phyloP scores from a whole-genome alignment of 495 filamentous ascomycete genomes.

The Cetradonia linearis region DNA sequence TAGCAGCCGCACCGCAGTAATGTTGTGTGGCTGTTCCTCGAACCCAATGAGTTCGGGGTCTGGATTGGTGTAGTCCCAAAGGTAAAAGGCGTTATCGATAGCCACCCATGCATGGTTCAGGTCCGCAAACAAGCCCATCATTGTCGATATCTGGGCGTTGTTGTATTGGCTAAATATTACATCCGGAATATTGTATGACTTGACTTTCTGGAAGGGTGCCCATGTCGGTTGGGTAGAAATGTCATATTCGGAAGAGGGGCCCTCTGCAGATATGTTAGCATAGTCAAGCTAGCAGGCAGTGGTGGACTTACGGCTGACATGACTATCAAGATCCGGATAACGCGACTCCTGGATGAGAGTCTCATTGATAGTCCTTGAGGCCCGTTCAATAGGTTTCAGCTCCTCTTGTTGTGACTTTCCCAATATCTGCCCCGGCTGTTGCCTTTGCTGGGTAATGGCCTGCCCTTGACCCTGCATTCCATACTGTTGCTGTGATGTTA shows the following conservation, averaged over 20 bases:
- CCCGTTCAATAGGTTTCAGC: constrained; percentile 53
- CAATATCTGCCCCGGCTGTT: constrained; percentile 7
- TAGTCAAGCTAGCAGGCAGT: not conserved
- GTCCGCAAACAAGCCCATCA: constrained; percentile 87
- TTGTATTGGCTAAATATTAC: constrained; percentile 85
- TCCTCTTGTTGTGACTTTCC: constrained; percentile 14
- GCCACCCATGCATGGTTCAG: constrained; percentile 90
- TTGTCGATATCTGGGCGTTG: constrained; percentile 65
- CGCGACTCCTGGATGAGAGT: constrained; percentile 61
- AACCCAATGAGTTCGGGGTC: constrained; percentile 84
- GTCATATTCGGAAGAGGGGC: constrained; percentile 86
- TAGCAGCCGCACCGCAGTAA: constrained; percentile 74
- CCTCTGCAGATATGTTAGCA: constrained; percentile 43
- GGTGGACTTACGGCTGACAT: constrained; percentile 66
- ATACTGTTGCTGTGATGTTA: constrained; percentile 16
- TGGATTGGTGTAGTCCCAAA: constrained; percentile 92
- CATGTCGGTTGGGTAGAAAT: constrained; percentile 54
- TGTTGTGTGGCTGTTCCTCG: constrained; percentile 81
- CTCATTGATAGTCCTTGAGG: constrained; percentile 73
- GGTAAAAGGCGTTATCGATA: constrained; percentile 89
- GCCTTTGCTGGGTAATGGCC: constrained; percentile 17
- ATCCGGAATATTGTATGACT: constrained; percentile 78
- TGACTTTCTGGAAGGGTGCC: constrained; percentile 78
- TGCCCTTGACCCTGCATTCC: constrained; percentile 18
- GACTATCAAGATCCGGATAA: constrained; percentile 84